Base-by-base conservation (phyloP, 1,284 basidiomycete genomes). In the Rhodotorula sp. region DNA sequence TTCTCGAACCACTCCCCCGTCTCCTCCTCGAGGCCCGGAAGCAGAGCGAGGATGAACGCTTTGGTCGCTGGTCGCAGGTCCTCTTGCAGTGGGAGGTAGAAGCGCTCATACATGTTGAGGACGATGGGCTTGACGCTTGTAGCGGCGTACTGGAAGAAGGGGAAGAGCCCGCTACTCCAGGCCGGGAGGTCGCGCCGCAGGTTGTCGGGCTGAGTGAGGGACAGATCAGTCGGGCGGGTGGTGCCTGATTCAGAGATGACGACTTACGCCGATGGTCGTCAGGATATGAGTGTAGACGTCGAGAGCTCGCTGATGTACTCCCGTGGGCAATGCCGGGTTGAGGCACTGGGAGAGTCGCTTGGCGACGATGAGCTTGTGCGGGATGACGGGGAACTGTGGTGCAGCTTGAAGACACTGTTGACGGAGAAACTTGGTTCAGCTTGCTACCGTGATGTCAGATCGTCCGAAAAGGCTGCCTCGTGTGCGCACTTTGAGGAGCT, bases 111-210 rank as follows among this genome's bases (percentile, higher is more conserved):
- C 17, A 97, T 86, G 76, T 89, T 91, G 61, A 97, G 86, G 2
- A 97, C 84, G 16, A 89, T 87, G 1, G 93, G 93, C 88, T 91
- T 91, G 69, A 96, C 93, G 27, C 93, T 94, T 10, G 94, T 99
- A 21, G 95, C 90, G 9, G 97, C 94, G 82, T 93, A 97, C 81
- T 97, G 93, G 80, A 98, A 98, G 87, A 99, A 99, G 0, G 97
- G 97, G 79, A 99, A 96, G 14, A 99, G 82, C 7, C 97, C 97
- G 8, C 93, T 91, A 1, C 93, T 93, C 97, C 97, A 99, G 23
- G 98, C 85, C 2, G 91, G 86, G 8, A 99, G 84, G 83, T 99
- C 97, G 58, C 89, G 87, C 72, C 88, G 88, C 55, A 99, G 83
- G 13, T 95, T 94, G 77, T 97, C 94, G 2, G 88, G 86, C 93